Percentiles rank a stretch among this genome's conserved stretches.
Conservation (phyloP, 345 rosid genomes). For the Melaleuca alternifolia region DNA sequence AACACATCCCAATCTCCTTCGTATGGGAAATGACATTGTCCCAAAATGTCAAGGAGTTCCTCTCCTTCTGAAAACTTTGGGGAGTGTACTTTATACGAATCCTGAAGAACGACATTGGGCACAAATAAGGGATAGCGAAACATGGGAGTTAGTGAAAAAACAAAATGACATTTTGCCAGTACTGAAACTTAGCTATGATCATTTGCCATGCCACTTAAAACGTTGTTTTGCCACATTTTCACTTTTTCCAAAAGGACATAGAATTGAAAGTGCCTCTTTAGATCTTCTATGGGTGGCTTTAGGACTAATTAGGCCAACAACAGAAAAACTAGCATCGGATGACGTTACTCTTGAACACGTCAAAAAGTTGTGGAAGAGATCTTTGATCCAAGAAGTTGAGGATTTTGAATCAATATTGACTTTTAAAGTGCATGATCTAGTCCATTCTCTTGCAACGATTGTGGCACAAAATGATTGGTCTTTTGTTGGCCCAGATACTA, state of each 20-base stretch:
- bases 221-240: neutral
- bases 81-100: neutral
- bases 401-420: fast-evolving
- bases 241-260: fast-evolving
- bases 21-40: neutral
- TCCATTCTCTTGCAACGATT: neutral
- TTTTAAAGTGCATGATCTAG: neutral
- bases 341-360: no score
- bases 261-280: fast-evolving
- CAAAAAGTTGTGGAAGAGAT: neutral
- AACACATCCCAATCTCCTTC: neutral
- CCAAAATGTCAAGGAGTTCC: neutral
- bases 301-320: neutral
- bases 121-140: neutral
- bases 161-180: fast-evolving
- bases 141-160: neutral
- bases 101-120: neutral
- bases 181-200: neutral
- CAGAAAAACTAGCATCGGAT: neutral
- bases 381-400: neutral
- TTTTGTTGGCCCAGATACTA: fast-evolving
- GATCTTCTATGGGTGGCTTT: fast-evolving
- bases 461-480: neutral
- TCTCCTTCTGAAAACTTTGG: neutral
- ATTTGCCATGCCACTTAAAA: neutral